phyloP scores from a whole-genome alignment of 2,329 filamentous ascomycete genomes.

The Phialocephala sp. region DNA sequence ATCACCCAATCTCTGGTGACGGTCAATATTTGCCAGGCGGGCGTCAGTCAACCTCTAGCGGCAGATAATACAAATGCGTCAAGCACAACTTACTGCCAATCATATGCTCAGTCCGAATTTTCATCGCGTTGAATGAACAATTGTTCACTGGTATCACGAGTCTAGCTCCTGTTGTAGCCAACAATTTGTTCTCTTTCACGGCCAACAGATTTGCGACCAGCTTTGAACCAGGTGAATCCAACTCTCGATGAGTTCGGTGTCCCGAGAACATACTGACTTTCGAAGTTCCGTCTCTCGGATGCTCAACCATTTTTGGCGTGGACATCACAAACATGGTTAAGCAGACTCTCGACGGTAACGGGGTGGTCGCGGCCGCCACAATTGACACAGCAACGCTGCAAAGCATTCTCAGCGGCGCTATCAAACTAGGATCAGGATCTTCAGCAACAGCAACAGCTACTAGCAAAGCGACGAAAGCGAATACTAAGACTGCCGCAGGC shows the following conservation, averaged over 20 bases:
- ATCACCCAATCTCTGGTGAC: slow-evolving; percentile 14
- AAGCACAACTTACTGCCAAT: slow-evolving; percentile 14
- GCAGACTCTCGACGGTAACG: background rate
- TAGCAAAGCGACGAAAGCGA: background rate
- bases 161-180: background rate
- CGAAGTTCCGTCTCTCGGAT: background rate
- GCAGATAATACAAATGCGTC: slow-evolving; percentile 9
- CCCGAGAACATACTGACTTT: background rate
- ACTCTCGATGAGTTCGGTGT: background rate
- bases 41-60: slow-evolving; percentile 14
- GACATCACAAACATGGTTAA: background rate
- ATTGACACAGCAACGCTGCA: background rate
- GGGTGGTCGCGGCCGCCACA: background rate
- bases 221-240: background rate
- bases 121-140: background rate
- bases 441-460: background rate
- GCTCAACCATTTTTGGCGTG: slow-evolving; percentile 1
- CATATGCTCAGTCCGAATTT: slow-evolving; percentile 1
- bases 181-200: background rate
- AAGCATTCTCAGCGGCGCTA: background rate
- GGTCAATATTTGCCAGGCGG: slow-evolving; percentile 11
- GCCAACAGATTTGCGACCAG: background rate
- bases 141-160: background rate
- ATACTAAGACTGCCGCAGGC: background rate
- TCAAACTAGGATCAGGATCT: background rate